Evolutionary conservation across 1,139 yeast genomes (phyloP).

Genomic region (Candida buenavistaensis): DNA sequence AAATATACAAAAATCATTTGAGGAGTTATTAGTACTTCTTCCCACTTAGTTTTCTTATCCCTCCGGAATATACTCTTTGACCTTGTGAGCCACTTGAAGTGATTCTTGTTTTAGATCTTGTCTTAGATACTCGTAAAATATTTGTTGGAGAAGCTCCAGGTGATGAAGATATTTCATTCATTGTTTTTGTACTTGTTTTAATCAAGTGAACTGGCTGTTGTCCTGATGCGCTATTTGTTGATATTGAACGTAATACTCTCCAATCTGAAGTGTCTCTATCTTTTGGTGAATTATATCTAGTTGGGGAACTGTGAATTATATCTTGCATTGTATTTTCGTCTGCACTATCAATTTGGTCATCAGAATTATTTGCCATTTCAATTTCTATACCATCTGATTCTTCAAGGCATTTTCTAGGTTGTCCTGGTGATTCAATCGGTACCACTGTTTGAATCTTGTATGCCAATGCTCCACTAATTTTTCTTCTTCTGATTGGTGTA

Average conservation of each 20-base stretch:
- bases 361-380: conserved; percentile 39
- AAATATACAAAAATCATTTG: background rate
- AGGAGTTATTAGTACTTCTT: conserved; percentile 10
- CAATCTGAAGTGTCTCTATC: conserved; percentile 24
- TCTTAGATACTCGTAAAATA: conserved; percentile 32
- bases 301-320: conserved; percentile 24
- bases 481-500: conserved; percentile 75
- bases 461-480: conserved; percentile 68
- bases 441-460: conserved; percentile 73
- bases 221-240: conserved; percentile 31
- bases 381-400: conserved; percentile 21
- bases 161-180: conserved; percentile 48
- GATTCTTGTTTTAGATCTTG: conserved; percentile 21
- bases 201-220: conserved; percentile 42
- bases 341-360: conserved; percentile 11
- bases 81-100: conserved; percentile 8
- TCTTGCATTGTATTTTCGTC: conserved; percentile 29
- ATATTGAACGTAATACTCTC: conserved; percentile 44
- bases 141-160: conserved; percentile 31
- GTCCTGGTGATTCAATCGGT: conserved; percentile 94
- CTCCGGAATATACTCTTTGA: conserved; percentile 35
- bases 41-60: conserved; percentile 40
- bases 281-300: conserved; percentile 19
- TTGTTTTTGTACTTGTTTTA: conserved; percentile 52
- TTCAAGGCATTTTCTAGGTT: conserved; percentile 75